Conservation (phyloP, 2,329 filamentous ascomycete species). For the Balansia obtecta region DNA sequence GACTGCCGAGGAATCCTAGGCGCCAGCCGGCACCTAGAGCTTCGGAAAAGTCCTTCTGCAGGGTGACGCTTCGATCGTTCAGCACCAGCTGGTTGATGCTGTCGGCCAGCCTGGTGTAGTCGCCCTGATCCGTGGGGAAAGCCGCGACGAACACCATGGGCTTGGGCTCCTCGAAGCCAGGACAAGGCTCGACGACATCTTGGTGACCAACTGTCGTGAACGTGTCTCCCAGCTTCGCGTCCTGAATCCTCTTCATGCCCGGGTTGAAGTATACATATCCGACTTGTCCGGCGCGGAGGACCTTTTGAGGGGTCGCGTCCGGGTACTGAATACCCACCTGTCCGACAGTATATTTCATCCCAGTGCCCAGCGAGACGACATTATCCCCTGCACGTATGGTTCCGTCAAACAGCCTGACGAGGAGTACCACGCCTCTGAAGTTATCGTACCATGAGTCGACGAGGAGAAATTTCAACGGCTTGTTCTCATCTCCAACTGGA, state of each 20-base stretch:
- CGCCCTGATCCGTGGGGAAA: constrained; percentile 82
- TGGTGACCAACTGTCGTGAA: constrained; percentile 75
- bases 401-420: constrained; percentile 88
- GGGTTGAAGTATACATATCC: constrained; percentile 97
- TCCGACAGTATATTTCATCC: constrained; percentile 80
- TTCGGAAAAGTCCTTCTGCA: constrained; percentile 90
- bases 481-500: constrained; percentile 59
- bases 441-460: constrained; percentile 98
- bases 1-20: constrained; percentile 85
- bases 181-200: constrained; percentile 63
- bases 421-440: constrained; percentile 83
- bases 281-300: constrained; percentile 81
- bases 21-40: constrained; percentile 90
- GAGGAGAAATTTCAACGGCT: constrained; percentile 70
- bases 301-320: constrained; percentile 65
- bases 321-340: constrained; percentile 97
- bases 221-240: constrained; percentile 92
- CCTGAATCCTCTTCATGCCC: constrained; percentile 92
- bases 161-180: constrained; percentile 93
- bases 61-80: constrained; percentile 87
- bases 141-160: constrained; percentile 98
- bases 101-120: constrained; percentile 79
- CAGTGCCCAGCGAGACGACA: constrained; percentile 78
- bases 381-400: constrained; percentile 71
- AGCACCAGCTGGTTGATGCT: constrained; percentile 88